phyloP scores from a whole-genome alignment of 768 basidiomycete genomes.

The Obba rivulosa region DNA sequence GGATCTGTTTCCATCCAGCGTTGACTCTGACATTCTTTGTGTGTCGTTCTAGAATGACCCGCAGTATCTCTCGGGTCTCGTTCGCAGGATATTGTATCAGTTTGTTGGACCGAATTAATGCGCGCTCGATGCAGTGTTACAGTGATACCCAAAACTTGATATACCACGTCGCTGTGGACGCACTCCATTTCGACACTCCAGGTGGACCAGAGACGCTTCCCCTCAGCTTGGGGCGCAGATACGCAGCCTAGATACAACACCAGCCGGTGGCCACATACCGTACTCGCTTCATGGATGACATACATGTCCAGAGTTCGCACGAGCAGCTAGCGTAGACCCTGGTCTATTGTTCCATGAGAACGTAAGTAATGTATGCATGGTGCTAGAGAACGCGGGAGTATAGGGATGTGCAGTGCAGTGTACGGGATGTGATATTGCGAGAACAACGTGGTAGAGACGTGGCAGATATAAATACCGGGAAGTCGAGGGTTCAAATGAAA shows the following conservation, averaged over 20 bases:
- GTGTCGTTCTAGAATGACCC: conserved; percentile 49
- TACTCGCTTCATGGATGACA: no score
- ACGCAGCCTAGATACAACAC: background rate
- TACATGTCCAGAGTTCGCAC: background rate
- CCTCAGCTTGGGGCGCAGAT: no score
- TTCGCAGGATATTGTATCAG: conserved; percentile 78
- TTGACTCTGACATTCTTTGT: background rate
- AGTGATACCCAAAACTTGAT: background rate
- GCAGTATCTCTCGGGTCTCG: conserved; percentile 75
- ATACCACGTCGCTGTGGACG: background rate
- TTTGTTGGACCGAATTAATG: conserved; percentile 74
- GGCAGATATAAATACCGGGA: background rate
- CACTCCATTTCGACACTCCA: background rate
- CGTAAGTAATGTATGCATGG: background rate
- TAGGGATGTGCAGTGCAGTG: background rate
- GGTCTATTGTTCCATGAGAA: background rate
- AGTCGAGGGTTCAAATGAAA: background rate
- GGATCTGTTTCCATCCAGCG: background rate
- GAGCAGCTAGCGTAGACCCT: background rate
- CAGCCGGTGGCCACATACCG: no score
- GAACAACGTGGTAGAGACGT: background rate
- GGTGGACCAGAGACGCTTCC: background rate
- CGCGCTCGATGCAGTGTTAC: background rate
- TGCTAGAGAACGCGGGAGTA: background rate
- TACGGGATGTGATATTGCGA: background rate